Conservation (phyloP, 1,284 basidiomycete species). For the Sutorius eximius region DNA sequence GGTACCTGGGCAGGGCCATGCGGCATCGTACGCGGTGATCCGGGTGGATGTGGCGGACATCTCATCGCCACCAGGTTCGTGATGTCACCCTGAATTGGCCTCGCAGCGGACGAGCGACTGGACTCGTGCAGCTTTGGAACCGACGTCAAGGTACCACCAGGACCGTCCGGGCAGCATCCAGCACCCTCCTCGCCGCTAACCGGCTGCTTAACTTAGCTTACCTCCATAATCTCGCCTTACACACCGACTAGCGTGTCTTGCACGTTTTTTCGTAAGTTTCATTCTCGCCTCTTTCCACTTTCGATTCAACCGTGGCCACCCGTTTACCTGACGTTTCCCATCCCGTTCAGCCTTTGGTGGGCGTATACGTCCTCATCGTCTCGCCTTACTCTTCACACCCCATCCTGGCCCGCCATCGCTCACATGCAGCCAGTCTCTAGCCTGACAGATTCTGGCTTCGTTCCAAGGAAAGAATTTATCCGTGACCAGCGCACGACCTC, state of each 20-base stretch:
- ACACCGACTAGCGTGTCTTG: slow-evolving; percentile 29
- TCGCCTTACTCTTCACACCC: slow-evolving; percentile 24
- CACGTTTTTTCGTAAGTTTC: slow-evolving; percentile 36
- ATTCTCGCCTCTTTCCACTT: slow-evolving; percentile 31
- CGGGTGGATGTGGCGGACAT: slow-evolving; percentile 2
- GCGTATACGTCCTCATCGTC: slow-evolving; percentile 28
- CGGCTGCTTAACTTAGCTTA: slow-evolving; percentile 10
- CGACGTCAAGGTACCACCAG: slow-evolving; percentile 2
- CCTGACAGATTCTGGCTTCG: slow-evolving; percentile 47
- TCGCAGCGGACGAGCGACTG: slow-evolving; percentile 1
- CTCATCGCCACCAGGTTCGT: slow-evolving; percentile 30
- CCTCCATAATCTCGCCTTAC: slow-evolving; percentile 12
- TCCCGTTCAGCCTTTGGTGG: slow-evolving; percentile 30
- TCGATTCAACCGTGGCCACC: slow-evolving; percentile 34
- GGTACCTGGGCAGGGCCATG: neutral
- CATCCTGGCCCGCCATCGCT: slow-evolving; percentile 27
- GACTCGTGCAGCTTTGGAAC: slow-evolving; percentile 13
- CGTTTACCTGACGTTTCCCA: slow-evolving; percentile 42
- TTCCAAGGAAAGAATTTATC: slow-evolving; percentile 69
- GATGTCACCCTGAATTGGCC: slow-evolving; percentile 29
- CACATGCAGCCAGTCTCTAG: slow-evolving; percentile 35
- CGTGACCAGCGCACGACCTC: slow-evolving; percentile 54
- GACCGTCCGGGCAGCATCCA: slow-evolving; percentile 17
- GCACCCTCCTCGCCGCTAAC: slow-evolving; percentile 11
- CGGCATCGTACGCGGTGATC: slow-evolving; percentile 6